Conservation (phyloP, 139 green algal genomes). For the Closterium sp. region DNA sequence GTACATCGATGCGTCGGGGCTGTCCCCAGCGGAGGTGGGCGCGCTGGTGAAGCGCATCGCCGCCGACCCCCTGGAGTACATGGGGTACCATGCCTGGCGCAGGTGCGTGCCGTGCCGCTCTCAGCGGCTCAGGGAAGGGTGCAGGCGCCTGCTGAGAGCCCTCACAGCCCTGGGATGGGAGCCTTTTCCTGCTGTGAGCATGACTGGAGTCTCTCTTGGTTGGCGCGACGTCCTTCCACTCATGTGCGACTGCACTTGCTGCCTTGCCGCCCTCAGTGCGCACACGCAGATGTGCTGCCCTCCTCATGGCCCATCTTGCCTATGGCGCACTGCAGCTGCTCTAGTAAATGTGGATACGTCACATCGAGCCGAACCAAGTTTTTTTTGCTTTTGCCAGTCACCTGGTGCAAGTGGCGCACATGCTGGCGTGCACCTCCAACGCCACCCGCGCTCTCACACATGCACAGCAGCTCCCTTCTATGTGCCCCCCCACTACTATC, state of each 20-base stretch:
- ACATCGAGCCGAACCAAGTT: no score
- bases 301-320: no score
- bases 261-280: not conserved
- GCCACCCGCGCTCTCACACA: no score
- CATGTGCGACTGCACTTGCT: not conserved
- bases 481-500: no score
- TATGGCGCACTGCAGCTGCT: no score
- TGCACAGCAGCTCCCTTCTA: not conserved
- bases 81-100: conserved; percentile 39
- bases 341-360: no score
- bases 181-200: not conserved
- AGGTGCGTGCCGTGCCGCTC: not conserved
- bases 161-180: not conserved
- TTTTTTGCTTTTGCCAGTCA: no score
- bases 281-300: no score
- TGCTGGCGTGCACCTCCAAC: not conserved
- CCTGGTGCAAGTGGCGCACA: no score
- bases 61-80: conserved; percentile 28
- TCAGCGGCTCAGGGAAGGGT: no score
- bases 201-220: no score
- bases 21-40: not conserved
- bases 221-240: no score
- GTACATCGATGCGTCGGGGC: not conserved
- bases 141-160: not conserved
- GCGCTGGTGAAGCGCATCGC: not conserved